These are phyloP conservation scores for Nitzschia sp. DNA, from an alignment of 108 stramenopile genomes.

Conservation along the genomic window DNA sequence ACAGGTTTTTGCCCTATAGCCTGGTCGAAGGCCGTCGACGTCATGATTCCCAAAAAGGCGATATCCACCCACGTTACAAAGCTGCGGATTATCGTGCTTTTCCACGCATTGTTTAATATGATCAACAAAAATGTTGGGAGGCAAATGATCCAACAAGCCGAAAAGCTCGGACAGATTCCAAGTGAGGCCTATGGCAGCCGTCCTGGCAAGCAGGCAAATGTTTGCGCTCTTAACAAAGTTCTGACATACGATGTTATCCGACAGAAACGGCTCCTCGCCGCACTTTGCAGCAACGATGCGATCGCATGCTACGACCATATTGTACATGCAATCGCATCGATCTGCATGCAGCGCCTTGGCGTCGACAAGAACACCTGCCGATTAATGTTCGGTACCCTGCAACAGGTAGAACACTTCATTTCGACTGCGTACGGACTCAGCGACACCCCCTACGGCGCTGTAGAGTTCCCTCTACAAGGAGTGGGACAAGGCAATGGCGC, in stretches of 20 bases:
- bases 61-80: background rate
- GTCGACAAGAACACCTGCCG: background rate
- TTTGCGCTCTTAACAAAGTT: background rate
- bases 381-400: slow-evolving; percentile 12
- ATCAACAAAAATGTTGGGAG: slow-evolving; percentile 6
- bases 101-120: slow-evolving; percentile 17
- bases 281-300: slow-evolving; percentile 23
- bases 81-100: slow-evolving; percentile 9
- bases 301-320: slow-evolving; percentile 12
- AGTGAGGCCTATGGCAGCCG: background rate
- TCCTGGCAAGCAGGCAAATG: background rate
- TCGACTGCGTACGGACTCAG: background rate
- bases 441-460: background rate
- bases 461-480: slow-evolving; percentile 8
- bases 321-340: slow-evolving; percentile 9
- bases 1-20: background rate
- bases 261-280: background rate
- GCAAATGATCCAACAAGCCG: slow-evolving; percentile 9
- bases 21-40: no score
- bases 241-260: slow-evolving; percentile 15
- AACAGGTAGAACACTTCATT: background rate
- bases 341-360: slow-evolving; percentile 20
- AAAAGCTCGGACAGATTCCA: background rate
- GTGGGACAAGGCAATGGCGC: slow-evolving; percentile 46
- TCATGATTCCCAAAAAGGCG: no score